These are phyloP conservation scores for Talaromyces sp. DNA, from an alignment of 2,329 filamentous ascomycete genomes.

Conservation along the genomic window DNA sequence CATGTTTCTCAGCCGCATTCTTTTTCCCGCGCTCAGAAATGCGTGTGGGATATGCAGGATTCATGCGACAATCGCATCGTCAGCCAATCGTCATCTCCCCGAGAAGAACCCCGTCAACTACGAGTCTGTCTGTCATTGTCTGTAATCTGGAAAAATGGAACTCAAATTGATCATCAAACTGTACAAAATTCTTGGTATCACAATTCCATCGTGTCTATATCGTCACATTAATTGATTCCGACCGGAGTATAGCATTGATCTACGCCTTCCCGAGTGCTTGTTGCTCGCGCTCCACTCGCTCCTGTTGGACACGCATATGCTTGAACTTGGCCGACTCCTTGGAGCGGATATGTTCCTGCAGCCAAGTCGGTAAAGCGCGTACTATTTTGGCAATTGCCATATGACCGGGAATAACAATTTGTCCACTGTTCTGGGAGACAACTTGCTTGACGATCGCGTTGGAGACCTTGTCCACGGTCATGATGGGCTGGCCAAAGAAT, in stretches of 20 bases:
- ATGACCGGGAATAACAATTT: constrained; percentile 51
- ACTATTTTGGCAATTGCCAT: constrained; percentile 30
- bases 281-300: neutral
- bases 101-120: neutral
- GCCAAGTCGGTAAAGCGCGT: constrained; percentile 47
- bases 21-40: no score
- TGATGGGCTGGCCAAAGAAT: constrained; percentile 36
- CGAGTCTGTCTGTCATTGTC: no score
- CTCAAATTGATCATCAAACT: neutral
- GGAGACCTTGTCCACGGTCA: constrained; percentile 47
- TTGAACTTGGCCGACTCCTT: constrained; percentile 8
- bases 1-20: no score
- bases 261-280: neutral
- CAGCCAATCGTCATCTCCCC: neutral
- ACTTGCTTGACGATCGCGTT: constrained; percentile 55
- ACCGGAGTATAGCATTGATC: neutral
- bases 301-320: neutral
- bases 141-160: neutral
- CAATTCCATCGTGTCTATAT: neutral
- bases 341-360: constrained; percentile 46
- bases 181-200: neutral
- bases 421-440: constrained; percentile 51
- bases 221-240: neutral
- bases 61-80: neutral
- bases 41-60: no score